phyloP scores from a whole-genome alignment of 176 grass and related monocot species.

The Eleusine indica region DNA sequence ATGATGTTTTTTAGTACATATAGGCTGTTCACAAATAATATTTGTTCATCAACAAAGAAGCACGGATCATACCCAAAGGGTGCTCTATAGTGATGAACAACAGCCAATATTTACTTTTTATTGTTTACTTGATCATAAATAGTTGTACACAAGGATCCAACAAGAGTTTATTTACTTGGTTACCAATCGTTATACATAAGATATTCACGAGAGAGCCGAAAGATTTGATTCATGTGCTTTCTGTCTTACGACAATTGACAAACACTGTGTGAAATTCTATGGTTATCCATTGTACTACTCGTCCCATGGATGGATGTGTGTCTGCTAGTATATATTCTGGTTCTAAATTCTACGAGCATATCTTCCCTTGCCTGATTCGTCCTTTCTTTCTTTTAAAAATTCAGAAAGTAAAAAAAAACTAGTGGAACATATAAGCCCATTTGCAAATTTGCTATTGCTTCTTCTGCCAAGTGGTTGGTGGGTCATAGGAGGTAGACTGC shows the following conservation, averaged over 20 bases:
- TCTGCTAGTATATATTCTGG: constrained; percentile 42
- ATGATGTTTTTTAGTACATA: constrained; percentile 58
- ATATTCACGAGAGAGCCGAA: not conserved
- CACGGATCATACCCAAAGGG: constrained; percentile 73
- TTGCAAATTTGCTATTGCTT: constrained; percentile 36
- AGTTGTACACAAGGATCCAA: constrained; percentile 50
- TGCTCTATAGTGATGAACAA: constrained; percentile 58
- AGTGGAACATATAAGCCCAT: constrained; percentile 31
- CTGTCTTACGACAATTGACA: constrained; percentile 6
- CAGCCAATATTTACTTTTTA: constrained; percentile 53
- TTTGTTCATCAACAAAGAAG: constrained; percentile 56
- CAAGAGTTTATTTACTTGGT: constrained; percentile 44
- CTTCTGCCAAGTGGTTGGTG: constrained; percentile 51
- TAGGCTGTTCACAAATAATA: constrained; percentile 55
- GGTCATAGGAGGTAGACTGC: constrained; percentile 48
- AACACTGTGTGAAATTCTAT: constrained; percentile 22
- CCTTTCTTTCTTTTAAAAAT: not conserved
- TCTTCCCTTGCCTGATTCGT: constrained; percentile 42
- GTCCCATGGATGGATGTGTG: constrained; percentile 15
- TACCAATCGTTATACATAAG: not conserved
- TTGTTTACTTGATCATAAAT: constrained; percentile 45
- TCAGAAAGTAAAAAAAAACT: not conserved
- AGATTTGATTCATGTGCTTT: constrained; percentile 46
- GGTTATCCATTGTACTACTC: constrained; percentile 42
- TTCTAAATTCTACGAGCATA: constrained; percentile 31